Evolutionary conservation across 179 eudicot species (phyloP), one percentile per base, ranked within the genome.

Genomic region (Carnegiea gigantea): DNA sequence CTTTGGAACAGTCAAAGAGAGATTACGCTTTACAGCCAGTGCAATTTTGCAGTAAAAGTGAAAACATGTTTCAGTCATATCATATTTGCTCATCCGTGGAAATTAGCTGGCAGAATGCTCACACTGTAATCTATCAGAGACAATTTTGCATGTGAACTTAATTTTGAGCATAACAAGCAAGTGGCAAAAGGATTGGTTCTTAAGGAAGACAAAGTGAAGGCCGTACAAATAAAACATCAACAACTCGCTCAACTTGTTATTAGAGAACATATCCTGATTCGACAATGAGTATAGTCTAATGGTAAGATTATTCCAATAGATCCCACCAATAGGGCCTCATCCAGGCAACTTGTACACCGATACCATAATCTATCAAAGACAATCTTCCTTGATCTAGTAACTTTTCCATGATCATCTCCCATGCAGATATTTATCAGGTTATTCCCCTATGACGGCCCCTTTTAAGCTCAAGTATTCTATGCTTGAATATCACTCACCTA

Each of bases 341-440:
- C 65, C 74, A 73, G 77, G 78, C 86, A 77, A 84, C 83, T 84
- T 84, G 81, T 75, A 64, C 44, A 38, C 73, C 60, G 76, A 81
- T 57, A 81, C 78, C 79, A 38, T 30, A 64, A 48, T 76, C 79
- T 80, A 51, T 78, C 65, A 49, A 78, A 81, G 54, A 38, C 57
- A 60, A 72, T 62, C 75, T 77, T 77, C 65, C 68, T 28, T 77
- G 68, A 76, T 65, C 76, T 67, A 57, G 60, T 75, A 65, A 40
- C 46, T 78, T 70, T 74, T 80, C 54, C 36, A 80, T 54, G 49
- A 73, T 43, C 73, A 57, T 62, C 64, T 51, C 15, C 51, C 49
- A 49, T 70, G 44, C 76, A 64, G 67, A 81, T 75, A 46, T 75
- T 75, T 75, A 59, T 53, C 28, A 30, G 43, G 46, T 77, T 65